Conservation (phyloP, 2,329 filamentous ascomycete genomes). For the Alternaria arbusti region DNA sequence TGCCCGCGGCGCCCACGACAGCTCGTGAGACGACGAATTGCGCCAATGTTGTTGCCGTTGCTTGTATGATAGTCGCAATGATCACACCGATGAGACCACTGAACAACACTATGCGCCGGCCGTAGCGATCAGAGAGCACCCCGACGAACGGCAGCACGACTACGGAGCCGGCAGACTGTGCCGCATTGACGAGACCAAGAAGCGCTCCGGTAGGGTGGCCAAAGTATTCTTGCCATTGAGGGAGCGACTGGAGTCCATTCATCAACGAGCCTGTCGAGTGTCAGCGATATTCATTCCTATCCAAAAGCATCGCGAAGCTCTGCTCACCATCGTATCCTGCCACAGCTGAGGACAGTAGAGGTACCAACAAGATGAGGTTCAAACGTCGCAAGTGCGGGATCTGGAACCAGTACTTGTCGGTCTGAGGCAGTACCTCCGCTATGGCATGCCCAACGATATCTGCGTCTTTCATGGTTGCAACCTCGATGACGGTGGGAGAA, state of each 20-base stretch:
- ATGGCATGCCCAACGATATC: slow-evolving; percentile 38
- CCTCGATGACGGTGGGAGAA: background rate
- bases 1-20: slow-evolving; percentile 54
- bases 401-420: slow-evolving; percentile 50
- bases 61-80: background rate
- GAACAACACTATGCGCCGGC: slow-evolving; percentile 12
- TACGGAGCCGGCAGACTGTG: slow-evolving; percentile 14
- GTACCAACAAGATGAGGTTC: slow-evolving; percentile 54
- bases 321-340: slow-evolving; percentile 35
- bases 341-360: slow-evolving; percentile 52
- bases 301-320: too few species aligned
- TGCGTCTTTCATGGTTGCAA: slow-evolving; percentile 13
- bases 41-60: slow-evolving; percentile 41
- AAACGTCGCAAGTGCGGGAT: slow-evolving; percentile 53
- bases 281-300: background rate
- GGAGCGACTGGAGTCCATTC: slow-evolving; percentile 50
- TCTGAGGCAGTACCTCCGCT: slow-evolving; percentile 51
- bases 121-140: slow-evolving; percentile 12
- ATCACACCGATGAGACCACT: slow-evolving; percentile 1
- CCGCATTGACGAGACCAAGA: slow-evolving; percentile 21
- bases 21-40: slow-evolving; percentile 56
- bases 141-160: slow-evolving; percentile 15
- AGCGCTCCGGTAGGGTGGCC: slow-evolving; percentile 16
- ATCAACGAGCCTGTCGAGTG: slow-evolving; percentile 35
- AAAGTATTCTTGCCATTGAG: slow-evolving; percentile 19